Evolutionary conservation across 768 basidiomycete genomes (phyloP), one percentile per base, ranked within the genome.

Genomic region (Mycena rosella): DNA sequence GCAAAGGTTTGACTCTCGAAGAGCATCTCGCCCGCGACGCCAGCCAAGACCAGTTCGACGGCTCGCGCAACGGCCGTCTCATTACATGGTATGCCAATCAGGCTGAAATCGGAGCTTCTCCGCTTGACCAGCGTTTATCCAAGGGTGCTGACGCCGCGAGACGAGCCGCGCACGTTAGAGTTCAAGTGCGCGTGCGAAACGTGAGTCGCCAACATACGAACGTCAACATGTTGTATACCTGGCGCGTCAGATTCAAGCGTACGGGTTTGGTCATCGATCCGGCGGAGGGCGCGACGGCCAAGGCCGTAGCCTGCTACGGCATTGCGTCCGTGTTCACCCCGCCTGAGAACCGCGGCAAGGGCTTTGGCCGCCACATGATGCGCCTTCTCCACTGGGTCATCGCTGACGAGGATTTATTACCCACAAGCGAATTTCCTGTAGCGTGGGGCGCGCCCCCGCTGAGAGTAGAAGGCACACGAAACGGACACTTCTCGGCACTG

Each of bases 321-420:
- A 76, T 91, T 45, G 88, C 88, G 0, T 82, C 83, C 5, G 88
- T 91, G 11, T 91, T 83, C 74, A 89, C 88, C 7, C 86, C 86
- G 18, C 74, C 80, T 0, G 61, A 71, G 32, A 80, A 88, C 22
- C 83, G 88, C 59, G 78, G 83, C 14, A 84, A 84, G 58, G 89
- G 90, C 22, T 91, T 89, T 67, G 89, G 86, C 13, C 73, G 75
- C 14, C 87, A 88, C 66, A 89, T 90, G 89, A 89, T 91, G 89
- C 80, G 84, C 17, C 81, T 91, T 26, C 61, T 91, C 38, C 89
- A 91, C 72, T 86, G 84, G 83, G 82, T 87, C 15, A 76, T 86
- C 40, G 85, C 84, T 7, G 78, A 80, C 15, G 66, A 65, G 30
- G 70, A 62, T 55, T 56, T 68, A 3, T 72, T 73, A 29, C 74